These are phyloP conservation scores for Claviceps spartinae DNA, from an alignment of 2,329 filamentous ascomycete species.

Conservation along the genomic window DNA sequence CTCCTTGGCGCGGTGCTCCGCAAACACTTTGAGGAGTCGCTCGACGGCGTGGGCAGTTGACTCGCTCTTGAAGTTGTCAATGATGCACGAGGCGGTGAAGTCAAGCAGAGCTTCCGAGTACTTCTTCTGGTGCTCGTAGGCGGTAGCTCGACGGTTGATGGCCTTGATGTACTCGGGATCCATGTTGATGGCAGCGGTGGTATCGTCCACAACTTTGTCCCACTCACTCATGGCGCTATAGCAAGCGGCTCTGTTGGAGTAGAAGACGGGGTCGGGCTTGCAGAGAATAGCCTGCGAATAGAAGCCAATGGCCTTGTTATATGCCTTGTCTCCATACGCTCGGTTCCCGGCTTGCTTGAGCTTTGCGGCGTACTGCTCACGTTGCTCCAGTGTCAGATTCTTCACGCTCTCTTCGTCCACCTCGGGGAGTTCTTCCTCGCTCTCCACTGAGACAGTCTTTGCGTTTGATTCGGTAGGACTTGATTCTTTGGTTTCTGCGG, in stretches of 20 bases:
- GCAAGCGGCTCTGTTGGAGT: slow-evolving; percentile 96
- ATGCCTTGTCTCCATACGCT: slow-evolving; percentile 88
- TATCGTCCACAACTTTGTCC: slow-evolving; percentile 95
- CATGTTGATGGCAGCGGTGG: slow-evolving; percentile 83
- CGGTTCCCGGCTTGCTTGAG: slow-evolving; percentile 94
- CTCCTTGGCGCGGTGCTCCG: slow-evolving; percentile 81
- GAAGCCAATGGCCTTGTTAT: slow-evolving; percentile 82
- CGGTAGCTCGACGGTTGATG: slow-evolving; percentile 87
- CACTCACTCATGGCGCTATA: slow-evolving; percentile 87
- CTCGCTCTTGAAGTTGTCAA: slow-evolving; percentile 92
- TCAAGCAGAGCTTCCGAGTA: slow-evolving; percentile 92
- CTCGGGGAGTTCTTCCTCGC: slow-evolving; percentile 57
- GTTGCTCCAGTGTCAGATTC: slow-evolving; percentile 46
- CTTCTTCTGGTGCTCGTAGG: slow-evolving; percentile 84
- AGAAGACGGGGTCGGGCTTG: slow-evolving; percentile 95
- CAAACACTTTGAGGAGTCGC: slow-evolving; percentile 88
- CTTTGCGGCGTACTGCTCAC: slow-evolving; percentile 77
- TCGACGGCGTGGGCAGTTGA: slow-evolving; percentile 80
- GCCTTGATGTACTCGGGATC: slow-evolving; percentile 96
- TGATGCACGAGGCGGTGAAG: slow-evolving; percentile 97
- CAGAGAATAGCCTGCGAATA: slow-evolving; percentile 94
- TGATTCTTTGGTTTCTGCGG: slow-evolving; percentile 29
- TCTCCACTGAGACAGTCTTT: slow-evolving; percentile 39
- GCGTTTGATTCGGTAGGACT: slow-evolving; percentile 25
- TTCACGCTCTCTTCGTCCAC: slow-evolving; percentile 43